Percentiles rank a stretch among this genome's conserved stretches.
phyloP scores from a whole-genome alignment of 129 eudicot genomes.

The Solidago caesia region DNA sequence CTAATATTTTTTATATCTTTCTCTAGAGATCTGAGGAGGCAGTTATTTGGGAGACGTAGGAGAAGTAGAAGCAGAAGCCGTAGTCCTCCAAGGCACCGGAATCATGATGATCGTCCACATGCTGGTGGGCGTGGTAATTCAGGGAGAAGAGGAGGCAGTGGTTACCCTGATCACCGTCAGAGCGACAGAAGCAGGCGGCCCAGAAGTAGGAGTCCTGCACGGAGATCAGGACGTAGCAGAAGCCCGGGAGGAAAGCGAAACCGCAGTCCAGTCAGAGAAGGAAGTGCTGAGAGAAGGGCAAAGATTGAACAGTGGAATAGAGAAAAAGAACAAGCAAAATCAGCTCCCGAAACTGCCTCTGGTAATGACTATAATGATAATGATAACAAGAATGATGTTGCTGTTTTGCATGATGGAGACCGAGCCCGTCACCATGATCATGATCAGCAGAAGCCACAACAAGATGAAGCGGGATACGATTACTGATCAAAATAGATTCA shows the following conservation, averaged over 20 bases:
- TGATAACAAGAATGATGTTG: constrained; percentile 26
- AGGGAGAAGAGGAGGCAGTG: constrained; percentile 63
- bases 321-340: constrained; percentile 73
- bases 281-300: constrained; percentile 96
- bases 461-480: constrained; percentile 36
- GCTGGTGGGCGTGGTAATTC: constrained; percentile 66
- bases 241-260: constrained; percentile 83
- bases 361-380: constrained; percentile 26
- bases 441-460: constrained; percentile 29
- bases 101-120: constrained; percentile 69
- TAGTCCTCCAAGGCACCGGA: constrained; percentile 61
- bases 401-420: constrained; percentile 34
- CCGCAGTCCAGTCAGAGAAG: constrained; percentile 79
- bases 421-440: constrained; percentile 32
- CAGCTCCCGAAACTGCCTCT: constrained; percentile 38
- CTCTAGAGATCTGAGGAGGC: constrained; percentile 76
- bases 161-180: constrained; percentile 56
- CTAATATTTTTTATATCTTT: constrained; percentile 9
- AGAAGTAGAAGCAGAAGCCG: constrained; percentile 89
- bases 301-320: constrained; percentile 95
- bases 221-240: constrained; percentile 86
- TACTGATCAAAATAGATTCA: constrained; percentile 31
- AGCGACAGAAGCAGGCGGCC: constrained; percentile 62
- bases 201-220: constrained; percentile 90
- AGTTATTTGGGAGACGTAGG: constrained; percentile 80